Evolutionary conservation across 73 alveolate species (phyloP).

Genomic region (Tetrahymena borealis): DNA sequence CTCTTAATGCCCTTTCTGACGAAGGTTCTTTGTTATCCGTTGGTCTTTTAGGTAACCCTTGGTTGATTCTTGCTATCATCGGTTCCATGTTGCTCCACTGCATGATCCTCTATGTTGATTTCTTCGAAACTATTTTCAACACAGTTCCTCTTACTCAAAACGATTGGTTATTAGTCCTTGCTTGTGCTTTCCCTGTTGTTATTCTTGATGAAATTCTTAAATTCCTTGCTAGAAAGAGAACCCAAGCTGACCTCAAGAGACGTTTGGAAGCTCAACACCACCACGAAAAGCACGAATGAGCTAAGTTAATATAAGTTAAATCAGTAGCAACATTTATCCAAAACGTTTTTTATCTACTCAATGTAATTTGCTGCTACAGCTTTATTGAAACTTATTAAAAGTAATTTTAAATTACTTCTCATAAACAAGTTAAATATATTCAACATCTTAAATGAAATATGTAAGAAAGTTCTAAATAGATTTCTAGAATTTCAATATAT

Average conservation of each 20-base stretch:
- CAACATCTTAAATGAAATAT: neutral
- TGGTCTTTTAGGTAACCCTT: slow-evolving; percentile 67
- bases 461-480: neutral
- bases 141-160: slow-evolving; percentile 65
- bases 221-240: neutral
- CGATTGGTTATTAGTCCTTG: slow-evolving; percentile 58
- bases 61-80: slow-evolving; percentile 54
- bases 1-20: slow-evolving; percentile 94
- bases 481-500: neutral
- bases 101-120: slow-evolving; percentile 84
- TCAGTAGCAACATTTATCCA: neutral
- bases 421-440: neutral
- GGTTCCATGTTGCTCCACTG: slow-evolving; percentile 68
- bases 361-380: neutral
- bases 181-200: neutral
- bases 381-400: too few relatives aligned
- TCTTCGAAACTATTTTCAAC: slow-evolving; percentile 74
- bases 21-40: slow-evolving; percentile 65
- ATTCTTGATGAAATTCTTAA: slow-evolving; percentile 1
- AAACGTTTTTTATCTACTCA: neutral
- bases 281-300: neutral
- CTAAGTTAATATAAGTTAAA: neutral
- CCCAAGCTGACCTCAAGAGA: neutral
- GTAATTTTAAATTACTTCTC: too few relatives aligned
- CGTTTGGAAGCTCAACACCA: neutral